Base-by-base conservation (phyloP, 129 eudicot species). In the Lactuca sativa region DNA sequence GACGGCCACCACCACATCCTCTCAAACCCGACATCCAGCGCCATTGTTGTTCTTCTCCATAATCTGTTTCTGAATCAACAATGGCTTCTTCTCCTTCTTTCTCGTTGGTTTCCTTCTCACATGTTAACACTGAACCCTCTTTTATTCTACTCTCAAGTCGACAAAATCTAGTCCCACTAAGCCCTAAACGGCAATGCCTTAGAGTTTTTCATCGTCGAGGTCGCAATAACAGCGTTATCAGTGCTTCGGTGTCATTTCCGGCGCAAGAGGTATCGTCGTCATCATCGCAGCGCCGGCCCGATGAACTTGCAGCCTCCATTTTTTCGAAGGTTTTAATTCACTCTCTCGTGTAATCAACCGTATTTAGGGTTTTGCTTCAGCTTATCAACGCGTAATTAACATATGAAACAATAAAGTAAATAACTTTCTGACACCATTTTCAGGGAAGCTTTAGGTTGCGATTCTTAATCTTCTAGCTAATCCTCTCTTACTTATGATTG, bases 301-400 rank as follows among this genome's bases (percentile, higher is more conserved):
- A 81, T 68, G 90, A 82, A 57, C 77, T 85, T 41, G 90, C 82
- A 9, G 79, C 75, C 21, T 58, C 75, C 69, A 75, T 85, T 63
- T 38, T 85, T 7, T 81, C 90, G 3, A 85, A 85, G 90, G 90
- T 85, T 67, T 49, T 15, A 53, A 58, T 57, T 30, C 70, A 6
- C 65, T 7, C 5, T 63, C 36, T n/a, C 15, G 60, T 73, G 5
- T 25, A 36, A 25, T 63, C 56, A 21, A 31, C 56, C 31, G 34
- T 32, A n/a, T 15, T 4, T 6, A 6, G 6, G 13, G 0, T 47
- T 34, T 40, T 11, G 53, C 67, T 30, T 60, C 25, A 15, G 38
- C 6, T 11, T 40, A 25, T 66, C 13, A 55, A 32, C 8, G 31
- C 11, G 14, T 9, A 44, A 44, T 44, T 44, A 44, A 44, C 51